A percentile compares a stretch with the other conserved stretches of the same genome.
These are phyloP conservation scores for Botrytis hyacinthi DNA, from an alignment of 2,329 filamentous ascomycete genomes.

Conservation along the genomic window DNA sequence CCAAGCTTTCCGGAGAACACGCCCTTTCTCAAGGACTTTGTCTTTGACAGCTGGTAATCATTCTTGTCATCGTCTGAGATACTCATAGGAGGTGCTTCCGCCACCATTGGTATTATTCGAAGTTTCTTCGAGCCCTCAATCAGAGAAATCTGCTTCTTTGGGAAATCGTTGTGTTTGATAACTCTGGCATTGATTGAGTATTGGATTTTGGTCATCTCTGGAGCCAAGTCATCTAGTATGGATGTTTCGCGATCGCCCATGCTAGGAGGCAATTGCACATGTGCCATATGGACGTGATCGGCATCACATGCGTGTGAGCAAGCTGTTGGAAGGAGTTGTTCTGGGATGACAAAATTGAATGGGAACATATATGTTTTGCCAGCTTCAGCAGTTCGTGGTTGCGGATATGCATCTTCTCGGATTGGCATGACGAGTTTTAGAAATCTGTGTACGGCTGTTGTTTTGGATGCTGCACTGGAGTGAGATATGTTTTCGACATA, in stretches of 20 bases:
- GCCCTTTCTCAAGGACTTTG: slow-evolving; percentile 37
- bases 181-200: slow-evolving; percentile 37
- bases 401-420: slow-evolving; percentile 33
- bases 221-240: slow-evolving; percentile 34
- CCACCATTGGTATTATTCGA: slow-evolving; percentile 33
- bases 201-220: slow-evolving; percentile 36
- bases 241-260: slow-evolving; percentile 33
- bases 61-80: slow-evolving; percentile 26
- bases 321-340: slow-evolving; percentile 35
- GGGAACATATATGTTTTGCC: slow-evolving; percentile 36
- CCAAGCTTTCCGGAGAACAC: slow-evolving; percentile 39
- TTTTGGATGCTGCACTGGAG: slow-evolving; percentile 28
- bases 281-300: slow-evolving; percentile 36
- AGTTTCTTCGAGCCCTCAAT: slow-evolving; percentile 32
- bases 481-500: slow-evolving; percentile 36
- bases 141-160: slow-evolving; percentile 30
- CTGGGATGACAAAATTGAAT: slow-evolving; percentile 39
- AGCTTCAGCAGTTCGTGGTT: slow-evolving; percentile 35
- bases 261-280: slow-evolving; percentile 37
- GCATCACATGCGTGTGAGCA: slow-evolving; percentile 31
- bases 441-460: slow-evolving; percentile 36
- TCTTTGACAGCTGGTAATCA: slow-evolving; percentile 33
- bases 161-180: slow-evolving; percentile 28
- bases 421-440: slow-evolving; percentile 39
- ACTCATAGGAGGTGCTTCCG: slow-evolving; percentile 37